Conservation (phyloP, 2,329 filamentous ascomycete genomes). For the Sporothrix mexicana region DNA sequence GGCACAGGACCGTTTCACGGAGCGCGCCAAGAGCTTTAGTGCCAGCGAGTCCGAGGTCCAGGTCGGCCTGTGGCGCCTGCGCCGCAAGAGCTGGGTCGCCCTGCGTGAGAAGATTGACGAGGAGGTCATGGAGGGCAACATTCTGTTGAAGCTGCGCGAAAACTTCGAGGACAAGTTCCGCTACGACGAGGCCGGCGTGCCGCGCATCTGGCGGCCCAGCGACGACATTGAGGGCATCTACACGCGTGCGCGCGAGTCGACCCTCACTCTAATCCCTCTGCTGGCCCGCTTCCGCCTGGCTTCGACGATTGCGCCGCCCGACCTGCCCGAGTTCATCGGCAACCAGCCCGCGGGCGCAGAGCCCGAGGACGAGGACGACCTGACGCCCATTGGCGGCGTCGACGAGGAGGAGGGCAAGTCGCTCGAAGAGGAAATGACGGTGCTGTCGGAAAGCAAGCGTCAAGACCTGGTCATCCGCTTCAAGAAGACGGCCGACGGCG, state of each 20-base stretch:
- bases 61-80: slow-evolving; percentile 87
- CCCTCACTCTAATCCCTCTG: slow-evolving; percentile 86
- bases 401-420: slow-evolving; percentile 95
- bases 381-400: slow-evolving; percentile 86
- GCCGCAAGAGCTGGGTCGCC: slow-evolving; percentile 93
- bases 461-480: slow-evolving; percentile 93
- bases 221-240: slow-evolving; percentile 98
- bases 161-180: slow-evolving; percentile 99
- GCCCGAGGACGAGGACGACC: slow-evolving; percentile 85
- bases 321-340: slow-evolving; percentile 85
- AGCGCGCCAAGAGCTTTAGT: slow-evolving; percentile 90
- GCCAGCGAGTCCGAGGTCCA: slow-evolving; percentile 90
- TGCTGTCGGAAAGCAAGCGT: slow-evolving; percentile 87
- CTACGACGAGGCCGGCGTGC: slow-evolving; percentile 93
- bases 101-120: slow-evolving; percentile 91
- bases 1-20: slow-evolving; percentile 83
- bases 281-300: slow-evolving; percentile 82
- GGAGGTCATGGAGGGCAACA: slow-evolving; percentile 97
- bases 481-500: slow-evolving; percentile 97
- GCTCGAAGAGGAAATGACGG: slow-evolving; percentile 92
- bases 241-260: slow-evolving; percentile 89
- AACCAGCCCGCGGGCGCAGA: slow-evolving; percentile 75
- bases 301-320: slow-evolving; percentile 75
- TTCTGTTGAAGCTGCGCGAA: slow-evolving; percentile 91
- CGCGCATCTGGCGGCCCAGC: slow-evolving; percentile 92